Conservation (phyloP, 305 asterid genomes). For the Solanum aculeatissimum region DNA sequence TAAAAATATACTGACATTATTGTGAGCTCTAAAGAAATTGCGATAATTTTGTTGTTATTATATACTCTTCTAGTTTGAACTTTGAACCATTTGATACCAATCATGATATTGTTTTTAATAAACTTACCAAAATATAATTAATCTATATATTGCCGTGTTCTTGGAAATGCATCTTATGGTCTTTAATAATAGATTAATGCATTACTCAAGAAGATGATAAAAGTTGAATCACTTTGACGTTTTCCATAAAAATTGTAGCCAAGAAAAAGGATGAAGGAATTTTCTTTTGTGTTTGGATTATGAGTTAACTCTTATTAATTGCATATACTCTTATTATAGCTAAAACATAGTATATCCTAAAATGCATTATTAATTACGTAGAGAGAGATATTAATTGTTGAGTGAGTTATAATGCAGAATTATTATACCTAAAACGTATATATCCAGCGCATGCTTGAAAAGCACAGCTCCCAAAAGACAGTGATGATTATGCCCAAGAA, state of each 20-base stretch:
- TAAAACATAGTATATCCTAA: too few species aligned
- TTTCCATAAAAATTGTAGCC: not conserved
- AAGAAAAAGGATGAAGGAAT: not conserved
- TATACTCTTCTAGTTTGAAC: not conserved
- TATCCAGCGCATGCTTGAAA: constrained; percentile 2
- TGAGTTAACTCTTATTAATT: not conserved
- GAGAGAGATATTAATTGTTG: not conserved
- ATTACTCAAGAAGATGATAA: too few species aligned
- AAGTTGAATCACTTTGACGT: too few species aligned
- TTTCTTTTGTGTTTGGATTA: not conserved
- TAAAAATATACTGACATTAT: not conserved
- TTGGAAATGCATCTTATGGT: not conserved
- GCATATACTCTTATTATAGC: not conserved
- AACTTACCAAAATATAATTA: not conserved
- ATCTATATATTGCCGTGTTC: not conserved
- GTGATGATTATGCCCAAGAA: not conserved
- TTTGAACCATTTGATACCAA: not conserved
- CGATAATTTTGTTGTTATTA: not conserved
- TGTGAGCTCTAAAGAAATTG: not conserved
- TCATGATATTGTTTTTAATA: too few species aligned
- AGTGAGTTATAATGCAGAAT: not conserved
- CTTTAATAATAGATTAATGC: too few species aligned
- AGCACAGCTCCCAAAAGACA: not conserved
- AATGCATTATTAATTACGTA: too few species aligned
- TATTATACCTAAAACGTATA: not conserved